Percentiles rank a stretch among this genome's conserved stretches.
phyloP scores from a whole-genome alignment of 768 basidiomycete genomes.

The Albatrellus ellisii region DNA sequence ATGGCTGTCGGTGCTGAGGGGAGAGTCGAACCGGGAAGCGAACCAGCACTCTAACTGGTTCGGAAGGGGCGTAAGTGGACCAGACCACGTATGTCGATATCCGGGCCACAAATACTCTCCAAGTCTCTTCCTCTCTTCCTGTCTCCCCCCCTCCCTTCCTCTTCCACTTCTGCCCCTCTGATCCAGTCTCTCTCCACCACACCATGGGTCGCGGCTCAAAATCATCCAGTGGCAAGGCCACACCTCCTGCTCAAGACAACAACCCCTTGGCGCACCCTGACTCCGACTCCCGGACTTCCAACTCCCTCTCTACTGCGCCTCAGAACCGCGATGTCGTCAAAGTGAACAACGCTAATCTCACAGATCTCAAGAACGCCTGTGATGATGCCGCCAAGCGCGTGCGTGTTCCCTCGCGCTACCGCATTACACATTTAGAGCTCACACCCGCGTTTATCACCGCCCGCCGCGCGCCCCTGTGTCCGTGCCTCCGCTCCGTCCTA shows the following conservation, averaged over 20 bases:
- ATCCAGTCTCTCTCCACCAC: background rate
- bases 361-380: slow-evolving; percentile 39
- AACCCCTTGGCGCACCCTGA: slow-evolving; percentile 7
- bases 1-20: no score
- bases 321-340: slow-evolving; percentile 26
- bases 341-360: slow-evolving; percentile 37
- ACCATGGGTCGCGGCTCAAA: slow-evolving; percentile 13
- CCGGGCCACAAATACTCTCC: background rate
- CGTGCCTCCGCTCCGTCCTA: no score
- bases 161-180: background rate
- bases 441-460: no score
- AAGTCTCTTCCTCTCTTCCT: background rate
- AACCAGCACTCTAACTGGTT: no score
- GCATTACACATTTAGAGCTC: background rate
- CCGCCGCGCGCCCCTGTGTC: no score
- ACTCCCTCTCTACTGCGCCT: slow-evolving; percentile 13
- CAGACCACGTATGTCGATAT: no score
- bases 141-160: background rate
- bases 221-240: slow-evolving; percentile 7
- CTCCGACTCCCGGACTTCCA: slow-evolving; percentile 4
- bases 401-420: slow-evolving; percentile 17
- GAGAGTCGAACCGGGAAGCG: no score
- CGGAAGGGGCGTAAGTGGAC: no score
- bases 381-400: slow-evolving; percentile 91
- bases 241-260: slow-evolving; percentile 1